These are phyloP conservation scores for Pseudevernia furfuracea DNA, from an alignment of 495 filamentous ascomycete genomes.

Conservation along the genomic window DNA sequence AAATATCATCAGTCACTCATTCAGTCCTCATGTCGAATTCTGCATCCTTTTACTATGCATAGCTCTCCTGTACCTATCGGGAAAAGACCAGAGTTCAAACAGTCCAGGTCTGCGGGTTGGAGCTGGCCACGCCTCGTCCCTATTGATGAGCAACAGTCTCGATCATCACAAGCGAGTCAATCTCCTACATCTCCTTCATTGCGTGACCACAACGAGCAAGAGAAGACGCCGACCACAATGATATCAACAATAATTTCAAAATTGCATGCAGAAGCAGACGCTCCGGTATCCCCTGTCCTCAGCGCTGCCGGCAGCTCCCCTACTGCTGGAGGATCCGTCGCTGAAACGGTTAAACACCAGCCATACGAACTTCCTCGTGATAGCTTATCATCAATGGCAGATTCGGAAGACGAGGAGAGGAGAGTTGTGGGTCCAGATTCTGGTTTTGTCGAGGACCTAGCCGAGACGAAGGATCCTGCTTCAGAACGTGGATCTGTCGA, in stretches of 20 bases:
- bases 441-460: not conserved
- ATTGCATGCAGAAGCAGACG: not conserved
- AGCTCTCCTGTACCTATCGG: conserved; percentile 9
- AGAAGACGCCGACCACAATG: conserved; percentile 1
- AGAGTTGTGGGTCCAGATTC: not conserved
- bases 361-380: not conserved
- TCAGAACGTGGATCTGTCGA: not conserved
- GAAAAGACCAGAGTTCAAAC: conserved; percentile 17
- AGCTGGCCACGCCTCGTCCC: conserved; percentile 22
- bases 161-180: not conserved
- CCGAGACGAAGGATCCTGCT: not conserved
- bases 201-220: not conserved
- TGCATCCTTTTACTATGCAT: conserved; percentile 12
- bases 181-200: conserved; percentile 5
- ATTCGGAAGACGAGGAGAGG: not conserved
- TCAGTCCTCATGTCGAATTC: conserved; percentile 13
- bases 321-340: not conserved
- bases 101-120: conserved; percentile 19
- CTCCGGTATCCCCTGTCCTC: conserved; percentile 2
- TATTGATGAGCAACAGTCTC: conserved; percentile 15
- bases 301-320: not conserved
- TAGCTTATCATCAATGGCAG: not conserved
- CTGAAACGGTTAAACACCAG: not conserved
- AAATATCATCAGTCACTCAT: conserved; percentile 12
- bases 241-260: not conserved